Evolutionary conservation across 176 grass and related monocot genomes (phyloP), one percentile per base, ranked within the genome.

Genomic region (Oryza glumipatula): DNA sequence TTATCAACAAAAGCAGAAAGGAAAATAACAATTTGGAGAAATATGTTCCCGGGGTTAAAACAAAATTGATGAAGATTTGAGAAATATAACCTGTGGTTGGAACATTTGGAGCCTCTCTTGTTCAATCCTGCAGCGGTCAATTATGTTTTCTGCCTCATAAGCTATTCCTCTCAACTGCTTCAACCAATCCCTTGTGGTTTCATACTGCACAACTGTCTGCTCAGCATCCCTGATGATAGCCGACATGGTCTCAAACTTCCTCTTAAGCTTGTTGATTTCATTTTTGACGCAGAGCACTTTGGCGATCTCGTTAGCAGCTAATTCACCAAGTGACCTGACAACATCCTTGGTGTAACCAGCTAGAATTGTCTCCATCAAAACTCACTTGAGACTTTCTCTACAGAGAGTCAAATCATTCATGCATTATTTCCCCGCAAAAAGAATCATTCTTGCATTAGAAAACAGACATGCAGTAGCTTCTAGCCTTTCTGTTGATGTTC

Each of bases 111-210:
- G 22, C 28, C 54, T 78, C 30, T 73, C 74, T 19, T 14, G 70
- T 78, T 88, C 86, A 78, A 83, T 88, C 30, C 67, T 77, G 38
- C 67, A 83, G 13, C 72, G 80, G 44, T 88, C 86, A 54, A 78
- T 88, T 47, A 88, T 83, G 54, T 83, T 44, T 77, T 88, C 86
- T 56, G 74, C 74, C 21, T 88, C 86, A 61, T 83, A 88, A 65
- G 68, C 52, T 72, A 83, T 44, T 88, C 78, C 80, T 52, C 67
- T 70, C 9, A 65, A 65, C 44, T 30, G 47, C 54, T 83, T 88
- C 72, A 88, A 67, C 80, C 86, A 83, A 49, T 64, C 67, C 56
- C 67, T 88, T 6, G 86, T 88, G 12, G 73, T 78, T 83, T 83
- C 80, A 66, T 78, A 30, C 51, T 88, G 79, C 51, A 54, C 43